phyloP scores from a whole-genome alignment of 2,329 filamentous ascomycete species.

The Dothistroma septosporum region DNA sequence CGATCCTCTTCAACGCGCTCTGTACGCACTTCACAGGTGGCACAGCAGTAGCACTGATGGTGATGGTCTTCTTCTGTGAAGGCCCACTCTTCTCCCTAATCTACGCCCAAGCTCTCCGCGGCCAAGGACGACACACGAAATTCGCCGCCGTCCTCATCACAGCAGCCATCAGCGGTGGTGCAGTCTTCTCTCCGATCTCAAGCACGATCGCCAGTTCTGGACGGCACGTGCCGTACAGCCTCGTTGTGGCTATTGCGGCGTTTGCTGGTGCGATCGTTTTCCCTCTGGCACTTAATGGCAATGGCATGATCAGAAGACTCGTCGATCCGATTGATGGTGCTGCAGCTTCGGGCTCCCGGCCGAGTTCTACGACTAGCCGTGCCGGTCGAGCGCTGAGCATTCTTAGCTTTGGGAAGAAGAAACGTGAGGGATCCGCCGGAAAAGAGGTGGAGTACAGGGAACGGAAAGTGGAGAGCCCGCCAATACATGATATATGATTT shows the following conservation, averaged over 20 bases:
- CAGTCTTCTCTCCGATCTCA: conserved; percentile 54
- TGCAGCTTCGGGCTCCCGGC: conserved; percentile 13
- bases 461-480: conserved; percentile 12
- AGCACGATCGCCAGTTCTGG: conserved; percentile 43
- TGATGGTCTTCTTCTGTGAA: conserved; percentile 57
- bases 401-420: conserved; percentile 28
- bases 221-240: conserved; percentile 46
- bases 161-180: conserved; percentile 52
- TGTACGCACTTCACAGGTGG: conserved; percentile 48
- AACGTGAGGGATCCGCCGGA: conserved; percentile 13
- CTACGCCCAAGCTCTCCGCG: conserved; percentile 56
- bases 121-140: conserved; percentile 56
- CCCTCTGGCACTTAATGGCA: conserved; percentile 51
- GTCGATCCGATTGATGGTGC: conserved; percentile 38
- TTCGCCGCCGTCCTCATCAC: conserved; percentile 53
- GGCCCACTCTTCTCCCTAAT: conserved; percentile 58
- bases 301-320: conserved; percentile 46
- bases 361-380: conserved; percentile 29
- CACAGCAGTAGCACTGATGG: conserved; percentile 45
- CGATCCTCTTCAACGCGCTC: conserved; percentile 50
- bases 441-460: conserved; percentile 26
- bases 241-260: conserved; percentile 51
- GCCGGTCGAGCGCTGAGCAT: conserved; percentile 33
- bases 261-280: conserved; percentile 51
- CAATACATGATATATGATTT: conserved; percentile 2